phyloP scores from a whole-genome alignment of 78 protist genomes.

The Monocercomonoides exilis region DNA sequence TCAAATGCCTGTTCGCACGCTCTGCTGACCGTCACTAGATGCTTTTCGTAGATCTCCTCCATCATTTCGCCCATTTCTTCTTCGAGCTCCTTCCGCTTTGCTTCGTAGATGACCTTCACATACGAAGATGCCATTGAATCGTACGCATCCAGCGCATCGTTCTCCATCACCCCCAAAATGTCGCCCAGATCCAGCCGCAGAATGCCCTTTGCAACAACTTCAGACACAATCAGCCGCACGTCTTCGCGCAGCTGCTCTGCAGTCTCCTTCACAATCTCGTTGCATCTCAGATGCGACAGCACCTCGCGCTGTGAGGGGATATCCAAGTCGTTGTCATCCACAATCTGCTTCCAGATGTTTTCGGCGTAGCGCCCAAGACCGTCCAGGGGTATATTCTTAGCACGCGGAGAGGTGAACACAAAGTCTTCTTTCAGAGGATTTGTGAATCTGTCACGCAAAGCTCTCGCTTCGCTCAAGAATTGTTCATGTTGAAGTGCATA shows the following conservation, averaged over 20 bases:
- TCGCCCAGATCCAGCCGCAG: background rate
- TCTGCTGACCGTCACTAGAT: background rate
- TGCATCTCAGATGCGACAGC: constrained; percentile 4
- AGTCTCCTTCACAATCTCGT: background rate
- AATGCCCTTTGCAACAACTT: background rate
- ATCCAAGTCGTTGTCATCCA: background rate
- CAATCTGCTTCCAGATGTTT: background rate
- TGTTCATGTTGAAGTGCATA: background rate
- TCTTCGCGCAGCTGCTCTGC: background rate
- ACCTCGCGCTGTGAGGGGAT: constrained; percentile 19
- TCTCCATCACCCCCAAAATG: background rate
- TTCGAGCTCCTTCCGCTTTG: background rate
- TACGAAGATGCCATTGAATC: background rate
- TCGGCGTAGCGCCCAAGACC: background rate
- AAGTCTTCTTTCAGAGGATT: background rate
- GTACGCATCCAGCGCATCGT: background rate
- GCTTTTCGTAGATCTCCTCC: background rate
- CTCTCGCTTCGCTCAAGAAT: background rate
- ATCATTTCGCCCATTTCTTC: background rate
- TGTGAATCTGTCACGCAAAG: background rate
- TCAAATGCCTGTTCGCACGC: background rate
- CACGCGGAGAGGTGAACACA: background rate
- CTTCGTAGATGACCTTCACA: background rate
- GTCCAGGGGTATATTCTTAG: background rate
- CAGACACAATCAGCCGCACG: background rate